phyloP scores from a whole-genome alignment of 2,329 filamentous ascomycete species.

The Phaeosphaeriaceae sp. region DNA sequence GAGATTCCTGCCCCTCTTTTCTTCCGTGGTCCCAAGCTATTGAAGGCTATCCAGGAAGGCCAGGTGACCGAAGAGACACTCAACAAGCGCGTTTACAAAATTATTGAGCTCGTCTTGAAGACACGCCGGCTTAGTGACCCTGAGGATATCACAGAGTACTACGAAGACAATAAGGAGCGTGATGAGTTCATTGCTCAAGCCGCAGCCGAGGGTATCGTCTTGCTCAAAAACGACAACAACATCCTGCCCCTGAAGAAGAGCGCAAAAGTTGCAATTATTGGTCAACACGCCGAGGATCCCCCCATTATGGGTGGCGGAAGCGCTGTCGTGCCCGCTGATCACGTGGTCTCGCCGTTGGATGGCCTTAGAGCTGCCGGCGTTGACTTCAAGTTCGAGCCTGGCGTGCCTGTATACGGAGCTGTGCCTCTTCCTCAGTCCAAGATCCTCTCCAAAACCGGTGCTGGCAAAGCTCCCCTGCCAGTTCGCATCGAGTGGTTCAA shows the following conservation, averaged over 20 bases:
- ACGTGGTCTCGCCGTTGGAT: constrained; percentile 52
- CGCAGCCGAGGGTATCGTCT: constrained; percentile 8
- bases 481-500: neutral
- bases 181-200: neutral
- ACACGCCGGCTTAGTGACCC: neutral
- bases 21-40: constrained; percentile 1
- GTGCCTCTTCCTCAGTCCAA: neutral
- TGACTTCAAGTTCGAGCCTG: neutral
- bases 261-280: neutral
- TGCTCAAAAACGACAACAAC: constrained; percentile 14
- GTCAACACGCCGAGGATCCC: neutral
- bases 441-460: neutral
- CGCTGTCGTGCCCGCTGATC: neutral
- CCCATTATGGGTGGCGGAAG: constrained; percentile 59
- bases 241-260: constrained; percentile 7
- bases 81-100: neutral
- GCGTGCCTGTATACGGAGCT: neutral
- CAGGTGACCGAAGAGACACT: neutral
- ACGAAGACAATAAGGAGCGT: neutral
- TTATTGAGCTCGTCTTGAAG: neutral
- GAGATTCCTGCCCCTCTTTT: constrained; percentile 37
- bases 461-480: neutral
- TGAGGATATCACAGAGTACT: neutral
- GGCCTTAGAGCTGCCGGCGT: neutral
- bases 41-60: neutral